Conservation (phyloP, 352 stramenopile species). For the Pythium scleroteichum region DNA sequence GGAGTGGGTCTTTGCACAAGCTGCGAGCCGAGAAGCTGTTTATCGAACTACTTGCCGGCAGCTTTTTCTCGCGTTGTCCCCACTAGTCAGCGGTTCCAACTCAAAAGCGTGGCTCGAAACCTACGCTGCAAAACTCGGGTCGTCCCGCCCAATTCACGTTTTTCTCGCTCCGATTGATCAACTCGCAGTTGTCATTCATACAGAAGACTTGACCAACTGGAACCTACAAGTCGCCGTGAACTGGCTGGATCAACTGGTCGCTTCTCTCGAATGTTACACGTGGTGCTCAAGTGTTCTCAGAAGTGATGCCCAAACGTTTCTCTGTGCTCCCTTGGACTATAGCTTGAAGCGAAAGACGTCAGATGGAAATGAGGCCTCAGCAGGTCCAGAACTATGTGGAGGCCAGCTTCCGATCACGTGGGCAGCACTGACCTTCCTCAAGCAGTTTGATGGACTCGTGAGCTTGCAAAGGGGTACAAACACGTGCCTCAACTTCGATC, state of each 20-base stretch:
- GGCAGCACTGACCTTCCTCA: conserved; percentile 15
- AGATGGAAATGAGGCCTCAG: neutral
- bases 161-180: conserved; percentile 51
- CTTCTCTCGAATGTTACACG: conserved; percentile 54
- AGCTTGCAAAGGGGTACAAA: conserved; percentile 1
- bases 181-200: conserved; percentile 33
- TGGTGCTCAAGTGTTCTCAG: conserved; percentile 59
- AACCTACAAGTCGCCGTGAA: conserved; percentile 27
- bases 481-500: conserved; percentile 1
- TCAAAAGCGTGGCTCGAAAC: conserved; percentile 55
- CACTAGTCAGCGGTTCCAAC: conserved; percentile 39
- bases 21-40: conserved; percentile 13
- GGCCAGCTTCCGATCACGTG: conserved; percentile 6
- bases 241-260: conserved; percentile 69
- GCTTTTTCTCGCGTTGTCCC: conserved; percentile 26
- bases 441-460: conserved; percentile 7
- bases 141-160: conserved; percentile 17
- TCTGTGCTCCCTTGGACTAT: conserved; percentile 17
- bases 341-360: conserved; percentile 42
- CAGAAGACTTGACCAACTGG: conserved; percentile 24
- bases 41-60: conserved; percentile 27
- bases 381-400: neutral
- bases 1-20: conserved; percentile 27
- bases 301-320: conserved; percentile 21
- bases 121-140: conserved; percentile 31